Base-by-base conservation (phyloP, 1,284 basidiomycete species). In the Puccinia novopanici region DNA sequence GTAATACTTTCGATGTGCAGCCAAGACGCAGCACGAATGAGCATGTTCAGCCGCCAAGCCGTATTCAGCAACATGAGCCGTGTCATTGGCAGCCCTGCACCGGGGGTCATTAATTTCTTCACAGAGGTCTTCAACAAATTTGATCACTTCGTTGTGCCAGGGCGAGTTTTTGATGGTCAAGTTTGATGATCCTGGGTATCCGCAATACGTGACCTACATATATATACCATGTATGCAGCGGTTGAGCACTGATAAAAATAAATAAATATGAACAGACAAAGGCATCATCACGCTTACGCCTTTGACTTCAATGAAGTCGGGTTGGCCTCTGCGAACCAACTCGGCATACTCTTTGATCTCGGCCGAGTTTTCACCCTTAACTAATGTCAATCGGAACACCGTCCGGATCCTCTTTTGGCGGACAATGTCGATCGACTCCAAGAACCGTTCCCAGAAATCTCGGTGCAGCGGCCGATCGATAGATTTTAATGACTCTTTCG, bases 281-380 rank as follows among this genome's bases (percentile, higher is more conserved):
- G 10, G 19, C n/a, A 45, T 12, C 45, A 13, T 50, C 42, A 75
- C 10, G 34, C 75, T 40, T 59, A 79, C 81, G n/a, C 81, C 81
- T 72, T 82, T 82, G 22, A 82, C 81, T 67, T 82, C 81, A 30
- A 82, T 74, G 55, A 82, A 80, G 45, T 82, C 81, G 9, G 81
- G 81, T 34, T 65, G 17, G 12, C 81, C 81, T 27, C 81, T 1
- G 22, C 59, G 52, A 45, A 82, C 61, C 48, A 82, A 59, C 30
- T 65, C 59, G n/a, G 65, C 75, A 67, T 82, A 82, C 40, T 75
- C 81, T 17, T 75, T 37, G 13, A 82, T 59, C 55, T 82, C 81
- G 42, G 74, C 77, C 22, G 48, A 71, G 42, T 82, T 82, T 59
- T 80, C 73, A 6, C 79, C 81, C 59, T 80, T 82, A 4, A 82